A percentile compares a stretch with the other conserved stretches of the same genome.
phyloP scores from a whole-genome alignment of 1,284 basidiomycete genomes.

The Thelephora terrestris region DNA sequence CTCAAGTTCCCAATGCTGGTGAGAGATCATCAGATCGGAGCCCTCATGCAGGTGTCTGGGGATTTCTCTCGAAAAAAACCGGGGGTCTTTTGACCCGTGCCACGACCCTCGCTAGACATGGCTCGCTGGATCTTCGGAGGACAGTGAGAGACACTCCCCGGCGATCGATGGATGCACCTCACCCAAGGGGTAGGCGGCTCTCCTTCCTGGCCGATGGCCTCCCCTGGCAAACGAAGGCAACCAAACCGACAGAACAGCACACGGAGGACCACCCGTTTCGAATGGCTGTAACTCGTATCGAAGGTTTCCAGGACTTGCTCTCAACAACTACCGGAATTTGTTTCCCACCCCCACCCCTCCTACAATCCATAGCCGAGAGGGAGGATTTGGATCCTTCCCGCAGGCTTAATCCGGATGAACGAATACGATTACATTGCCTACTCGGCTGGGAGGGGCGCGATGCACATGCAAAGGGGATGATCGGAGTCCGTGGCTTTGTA shows the following conservation, averaged over 20 bases:
- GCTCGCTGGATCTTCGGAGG: constrained; percentile 29
- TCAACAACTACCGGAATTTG: constrained; percentile 43
- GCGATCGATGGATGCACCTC: constrained; percentile 17
- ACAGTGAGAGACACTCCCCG: constrained; percentile 12
- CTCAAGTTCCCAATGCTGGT: not conserved
- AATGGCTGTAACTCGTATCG: constrained; percentile 28
- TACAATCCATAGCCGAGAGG: constrained; percentile 38
- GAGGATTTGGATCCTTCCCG: constrained; percentile 30
- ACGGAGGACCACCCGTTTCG: constrained; percentile 23
- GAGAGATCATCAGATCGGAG: constrained; percentile 14
- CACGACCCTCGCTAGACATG: constrained; percentile 23
- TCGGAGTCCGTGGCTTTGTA: constrained; percentile 42
- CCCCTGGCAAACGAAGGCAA: constrained; percentile 12
- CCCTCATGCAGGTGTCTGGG: constrained; percentile 27
- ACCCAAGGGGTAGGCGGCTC: constrained; percentile 29
- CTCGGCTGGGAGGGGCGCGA: constrained; percentile 49
- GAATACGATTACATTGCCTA: constrained; percentile 36
- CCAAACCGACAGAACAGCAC: not conserved
- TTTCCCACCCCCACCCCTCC: constrained; percentile 34
- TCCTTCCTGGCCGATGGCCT: constrained; percentile 33
- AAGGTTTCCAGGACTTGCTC: constrained; percentile 29
- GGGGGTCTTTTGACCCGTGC: constrained; percentile 25
- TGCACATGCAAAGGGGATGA: constrained; percentile 34
- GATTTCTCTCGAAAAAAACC: constrained; percentile 34
- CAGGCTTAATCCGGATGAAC: constrained; percentile 44